Evolutionary conservation across 768 basidiomycete species (phyloP).

Genomic region (Tulasnella sp.): DNA sequence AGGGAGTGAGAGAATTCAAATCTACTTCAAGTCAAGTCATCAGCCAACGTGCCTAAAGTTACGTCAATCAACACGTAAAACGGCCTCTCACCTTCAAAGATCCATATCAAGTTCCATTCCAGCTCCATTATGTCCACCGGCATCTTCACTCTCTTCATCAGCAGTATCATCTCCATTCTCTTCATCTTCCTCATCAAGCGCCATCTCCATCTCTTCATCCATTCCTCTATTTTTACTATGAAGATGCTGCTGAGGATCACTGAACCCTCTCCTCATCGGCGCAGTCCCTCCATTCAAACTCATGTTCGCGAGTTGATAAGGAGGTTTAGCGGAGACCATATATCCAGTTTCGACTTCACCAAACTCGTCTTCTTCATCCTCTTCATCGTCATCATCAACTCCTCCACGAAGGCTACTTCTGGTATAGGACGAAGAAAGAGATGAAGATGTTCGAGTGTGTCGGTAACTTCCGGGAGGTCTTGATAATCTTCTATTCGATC

Average conservation of each 20-base stretch:
- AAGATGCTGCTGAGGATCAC: background rate
- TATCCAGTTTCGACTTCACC: constrained; percentile 15
- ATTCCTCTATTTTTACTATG: background rate
- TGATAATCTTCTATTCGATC: too few species aligned
- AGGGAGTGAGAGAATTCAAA: too few species aligned
- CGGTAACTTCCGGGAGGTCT: background rate
- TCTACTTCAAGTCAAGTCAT: too few species aligned
- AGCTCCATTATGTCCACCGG: background rate
- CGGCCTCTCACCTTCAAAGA: too few species aligned
- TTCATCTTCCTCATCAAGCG: constrained; percentile 11
- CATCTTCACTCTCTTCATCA: constrained; percentile 4
- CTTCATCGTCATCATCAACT: constrained; percentile 14
- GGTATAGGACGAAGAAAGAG: constrained; percentile 8
- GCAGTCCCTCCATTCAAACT: background rate
- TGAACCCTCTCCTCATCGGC: background rate
- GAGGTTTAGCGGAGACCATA: background rate
- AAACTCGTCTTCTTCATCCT: constrained; percentile 9
- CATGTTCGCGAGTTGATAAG: background rate
- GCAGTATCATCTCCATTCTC: constrained; percentile 7
- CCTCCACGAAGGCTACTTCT: constrained; percentile 12
- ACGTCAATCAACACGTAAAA: too few species aligned
- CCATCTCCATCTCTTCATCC: constrained; percentile 1
- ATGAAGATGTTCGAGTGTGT: constrained; percentile 9
- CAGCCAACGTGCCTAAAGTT: too few species aligned
- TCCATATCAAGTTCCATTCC: constrained; percentile 16